Percentiles rank a stretch among this genome's conserved stretches.
These are phyloP conservation scores for Lecanoromycetidae sp. DNA, from an alignment of 2,329 filamentous ascomycete genomes.

Conservation along the genomic window DNA sequence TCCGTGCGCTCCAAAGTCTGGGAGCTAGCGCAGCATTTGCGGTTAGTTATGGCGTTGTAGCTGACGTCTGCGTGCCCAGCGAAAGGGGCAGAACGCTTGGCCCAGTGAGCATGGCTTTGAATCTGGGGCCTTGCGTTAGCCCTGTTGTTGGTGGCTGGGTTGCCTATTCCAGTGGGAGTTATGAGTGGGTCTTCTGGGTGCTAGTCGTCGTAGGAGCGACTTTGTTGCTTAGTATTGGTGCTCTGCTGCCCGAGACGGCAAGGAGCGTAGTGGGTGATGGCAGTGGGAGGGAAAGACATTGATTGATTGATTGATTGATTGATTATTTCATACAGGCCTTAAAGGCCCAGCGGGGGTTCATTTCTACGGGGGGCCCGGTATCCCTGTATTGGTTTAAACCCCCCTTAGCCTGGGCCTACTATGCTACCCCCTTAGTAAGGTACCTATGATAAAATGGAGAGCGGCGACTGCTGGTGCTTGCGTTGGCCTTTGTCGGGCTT, in stretches of 20 bases:
- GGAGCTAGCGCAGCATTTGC: slow-evolving; percentile 18
- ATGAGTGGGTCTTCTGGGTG: slow-evolving; percentile 21
- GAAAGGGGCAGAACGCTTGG: slow-evolving; percentile 20
- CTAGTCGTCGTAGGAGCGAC: slow-evolving; percentile 19
- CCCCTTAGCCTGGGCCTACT: too few relatives aligned
- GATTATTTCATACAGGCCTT: too few relatives aligned
- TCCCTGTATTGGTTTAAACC: too few relatives aligned
- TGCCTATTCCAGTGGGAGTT: slow-evolving; percentile 16
- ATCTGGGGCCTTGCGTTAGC: slow-evolving; percentile 18
- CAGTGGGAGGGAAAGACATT: too few relatives aligned
- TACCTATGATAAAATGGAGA: too few relatives aligned
- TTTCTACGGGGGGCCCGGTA: too few relatives aligned
- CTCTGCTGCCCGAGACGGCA: slow-evolving; percentile 17
- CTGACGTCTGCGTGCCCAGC: slow-evolving; percentile 17
- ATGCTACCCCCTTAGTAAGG: too few relatives aligned
- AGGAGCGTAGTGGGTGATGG: slow-evolving; percentile 19
- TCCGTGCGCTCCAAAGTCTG: slow-evolving; percentile 19
- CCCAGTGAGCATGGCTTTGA: slow-evolving; percentile 15
- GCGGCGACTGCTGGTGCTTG: too few relatives aligned
- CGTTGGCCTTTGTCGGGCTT: too few relatives aligned
- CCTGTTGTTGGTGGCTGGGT: slow-evolving; percentile 20
- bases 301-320: too few relatives aligned
- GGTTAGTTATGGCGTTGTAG: slow-evolving; percentile 18
- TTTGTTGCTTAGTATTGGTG: slow-evolving; percentile 5
- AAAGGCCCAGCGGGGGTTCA: too few relatives aligned